phyloP scores from a whole-genome alignment of 2,329 filamentous ascomycete species.

The Penicillium sp. region DNA sequence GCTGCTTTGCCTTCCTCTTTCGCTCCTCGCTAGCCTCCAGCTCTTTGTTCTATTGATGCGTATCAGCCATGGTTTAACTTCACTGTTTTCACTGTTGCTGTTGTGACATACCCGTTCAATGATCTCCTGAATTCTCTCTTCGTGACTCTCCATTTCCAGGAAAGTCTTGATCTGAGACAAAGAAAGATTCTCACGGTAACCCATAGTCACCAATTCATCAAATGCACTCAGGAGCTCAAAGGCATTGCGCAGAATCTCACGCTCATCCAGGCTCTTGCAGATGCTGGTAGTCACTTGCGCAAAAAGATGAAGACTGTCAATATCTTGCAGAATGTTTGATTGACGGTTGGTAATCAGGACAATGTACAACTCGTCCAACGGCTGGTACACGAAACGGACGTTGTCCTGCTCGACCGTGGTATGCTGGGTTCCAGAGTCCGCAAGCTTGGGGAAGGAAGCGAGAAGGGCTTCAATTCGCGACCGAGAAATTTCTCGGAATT shows the following conservation, averaged over 20 bases:
- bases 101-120: constrained; percentile 69
- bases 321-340: constrained; percentile 98
- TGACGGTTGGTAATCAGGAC: constrained; percentile 99
- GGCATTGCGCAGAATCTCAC: constrained; percentile 90
- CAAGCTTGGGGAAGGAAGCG: constrained; percentile 95
- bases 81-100: constrained; percentile 27
- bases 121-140: constrained; percentile 98
- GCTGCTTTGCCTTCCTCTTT: constrained; percentile 96
- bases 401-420: constrained; percentile 99
- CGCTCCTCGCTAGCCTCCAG: constrained; percentile 96
- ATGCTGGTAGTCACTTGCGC: constrained; percentile 95
- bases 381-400: constrained; percentile 98
- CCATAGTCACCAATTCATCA: constrained; percentile 92
- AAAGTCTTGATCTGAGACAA: constrained; percentile 99
- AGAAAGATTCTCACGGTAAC: constrained; percentile 93
- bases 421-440: constrained; percentile 93
- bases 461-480: constrained; percentile 95
- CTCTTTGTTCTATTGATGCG: constrained; percentile 78
- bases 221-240: constrained; percentile 96
- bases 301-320: constrained; percentile 96
- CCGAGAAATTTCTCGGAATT: constrained; percentile 96
- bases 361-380: constrained; percentile 98
- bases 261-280: constrained; percentile 92
- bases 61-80: constrained; percentile 24
- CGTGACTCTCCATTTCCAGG: constrained; percentile 98